Conservation (phyloP, 257 asterid species). For the Petrea volubilis region DNA sequence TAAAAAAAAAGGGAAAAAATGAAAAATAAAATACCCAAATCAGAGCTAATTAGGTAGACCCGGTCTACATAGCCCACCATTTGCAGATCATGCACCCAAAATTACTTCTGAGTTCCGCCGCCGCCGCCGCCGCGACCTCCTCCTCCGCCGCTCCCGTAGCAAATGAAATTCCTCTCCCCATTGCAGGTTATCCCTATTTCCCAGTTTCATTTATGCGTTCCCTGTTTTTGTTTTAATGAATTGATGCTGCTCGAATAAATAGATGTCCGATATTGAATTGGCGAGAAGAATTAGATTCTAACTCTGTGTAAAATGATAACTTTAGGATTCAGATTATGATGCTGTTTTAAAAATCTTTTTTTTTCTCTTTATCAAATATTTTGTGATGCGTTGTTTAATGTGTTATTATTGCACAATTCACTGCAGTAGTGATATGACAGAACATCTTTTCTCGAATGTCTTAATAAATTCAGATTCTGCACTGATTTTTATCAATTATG, state of each 20-base stretch:
- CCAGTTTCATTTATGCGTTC: background rate
- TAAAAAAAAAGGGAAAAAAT: background rate
- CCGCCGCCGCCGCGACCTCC: constrained; percentile 17
- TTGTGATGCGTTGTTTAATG: constrained; percentile 10
- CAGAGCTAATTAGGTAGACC: constrained; percentile 20
- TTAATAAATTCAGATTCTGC: background rate
- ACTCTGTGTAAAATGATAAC: background rate
- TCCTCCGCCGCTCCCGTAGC: constrained; percentile 19
- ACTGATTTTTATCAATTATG: background rate
- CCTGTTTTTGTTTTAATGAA: background rate
- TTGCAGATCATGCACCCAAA: constrained; percentile 27
- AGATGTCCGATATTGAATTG: constrained; percentile 14
- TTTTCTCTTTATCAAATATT: background rate
- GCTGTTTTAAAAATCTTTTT: background rate
- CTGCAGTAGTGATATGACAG: background rate
- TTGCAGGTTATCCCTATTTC: constrained; percentile 30
- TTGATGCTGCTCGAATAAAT: constrained; percentile 3
- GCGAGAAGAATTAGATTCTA: background rate
- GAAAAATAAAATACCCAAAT: background rate
- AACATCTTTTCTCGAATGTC: constrained; percentile 1
- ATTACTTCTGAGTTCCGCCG: constrained; percentile 15
- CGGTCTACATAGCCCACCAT: constrained; percentile 31
- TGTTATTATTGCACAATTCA: background rate
- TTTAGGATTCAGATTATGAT: background rate
- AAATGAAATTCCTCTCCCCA: constrained; percentile 12